phyloP scores from a whole-genome alignment of 1,284 basidiomycete species.

The Tylopilus sp. region DNA sequence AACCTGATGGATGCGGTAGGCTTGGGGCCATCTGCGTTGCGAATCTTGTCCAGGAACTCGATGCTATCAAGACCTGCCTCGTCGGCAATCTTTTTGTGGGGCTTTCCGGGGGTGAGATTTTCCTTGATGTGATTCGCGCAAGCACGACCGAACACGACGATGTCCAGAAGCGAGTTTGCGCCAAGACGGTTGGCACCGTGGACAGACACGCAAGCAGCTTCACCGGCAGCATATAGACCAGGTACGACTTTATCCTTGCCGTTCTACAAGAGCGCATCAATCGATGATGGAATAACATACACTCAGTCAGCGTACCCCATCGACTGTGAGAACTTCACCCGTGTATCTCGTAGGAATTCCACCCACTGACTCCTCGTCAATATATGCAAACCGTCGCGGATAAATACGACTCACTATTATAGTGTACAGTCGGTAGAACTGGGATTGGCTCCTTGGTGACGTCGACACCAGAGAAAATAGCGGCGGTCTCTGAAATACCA shows the following conservation, averaged over 20 bases:
- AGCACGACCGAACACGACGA: constrained; percentile 98
- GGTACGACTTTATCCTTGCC: constrained; percentile 96
- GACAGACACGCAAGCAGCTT: constrained; percentile 98
- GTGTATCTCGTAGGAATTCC: constrained; percentile 99
- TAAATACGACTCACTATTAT: constrained; percentile 69
- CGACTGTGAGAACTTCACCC: constrained; percentile 89
- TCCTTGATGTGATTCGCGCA: constrained; percentile 98
- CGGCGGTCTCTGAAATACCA: constrained; percentile 99
- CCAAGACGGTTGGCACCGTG: constrained; percentile 99
- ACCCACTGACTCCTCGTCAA: constrained; percentile 67
- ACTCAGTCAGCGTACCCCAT: constrained; percentile 44
- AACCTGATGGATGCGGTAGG: constrained; percentile 89
- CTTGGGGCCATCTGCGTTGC: constrained; percentile 78
- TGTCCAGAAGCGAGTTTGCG: constrained; percentile 98
- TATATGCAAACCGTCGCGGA: neutral
- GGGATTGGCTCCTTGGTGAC: constrained; percentile 99
- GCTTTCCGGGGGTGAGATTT: constrained; percentile 83
- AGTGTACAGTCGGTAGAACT: constrained; percentile 94
- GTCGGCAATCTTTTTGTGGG: constrained; percentile 86
- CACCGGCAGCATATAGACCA: constrained; percentile 97
- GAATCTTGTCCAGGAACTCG: constrained; percentile 88
- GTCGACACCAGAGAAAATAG: constrained; percentile 99
- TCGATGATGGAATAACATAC: neutral
- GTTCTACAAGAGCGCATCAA: constrained; percentile 36
- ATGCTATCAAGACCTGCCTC: constrained; percentile 87